Conservation (phyloP, 2,329 filamentous ascomycete genomes). For the Escovopsis sp. region DNA sequence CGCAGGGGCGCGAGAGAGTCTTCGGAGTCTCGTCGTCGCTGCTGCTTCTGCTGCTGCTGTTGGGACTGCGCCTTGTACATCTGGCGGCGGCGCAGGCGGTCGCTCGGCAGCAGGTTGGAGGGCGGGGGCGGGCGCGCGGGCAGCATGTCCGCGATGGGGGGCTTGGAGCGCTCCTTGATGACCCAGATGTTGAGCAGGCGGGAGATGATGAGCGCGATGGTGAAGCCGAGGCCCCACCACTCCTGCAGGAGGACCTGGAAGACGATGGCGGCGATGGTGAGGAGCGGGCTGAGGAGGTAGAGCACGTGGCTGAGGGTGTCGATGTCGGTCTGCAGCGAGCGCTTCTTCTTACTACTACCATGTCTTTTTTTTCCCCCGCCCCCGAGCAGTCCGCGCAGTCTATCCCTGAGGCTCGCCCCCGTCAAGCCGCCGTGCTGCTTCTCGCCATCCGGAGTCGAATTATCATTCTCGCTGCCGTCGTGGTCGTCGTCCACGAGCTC, state of each 20-base stretch:
- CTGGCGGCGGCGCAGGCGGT: background rate
- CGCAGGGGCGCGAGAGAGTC: background rate
- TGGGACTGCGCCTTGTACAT: background rate
- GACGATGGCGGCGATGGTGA: slow-evolving; percentile 28
- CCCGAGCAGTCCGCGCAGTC: too few relatives aligned
- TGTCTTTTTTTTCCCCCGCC: too few relatives aligned
- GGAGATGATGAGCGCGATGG: slow-evolving; percentile 34
- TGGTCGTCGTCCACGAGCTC: slow-evolving; percentile 9
- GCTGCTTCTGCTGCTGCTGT: background rate
- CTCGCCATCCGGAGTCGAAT: slow-evolving; percentile 3
- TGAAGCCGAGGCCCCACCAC: slow-evolving; percentile 34
- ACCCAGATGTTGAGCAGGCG: slow-evolving; percentile 40
- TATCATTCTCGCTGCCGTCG: slow-evolving; percentile 2
- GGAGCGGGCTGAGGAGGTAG: slow-evolving; percentile 30
- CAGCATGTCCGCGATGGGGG: background rate
- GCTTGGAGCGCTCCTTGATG: slow-evolving; percentile 33
- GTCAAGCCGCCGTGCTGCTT: slow-evolving; percentile 1
- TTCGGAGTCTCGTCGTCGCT: background rate
- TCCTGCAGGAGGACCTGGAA: slow-evolving; percentile 32
- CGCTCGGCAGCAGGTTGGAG: background rate
- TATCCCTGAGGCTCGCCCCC: slow-evolving; percentile 8
- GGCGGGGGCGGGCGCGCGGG: background rate
- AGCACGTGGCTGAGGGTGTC: slow-evolving; percentile 33
- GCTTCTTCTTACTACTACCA: background rate
- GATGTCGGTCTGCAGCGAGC: slow-evolving; percentile 6